Evolutionary conservation across 1,139 yeast genomes (phyloP), one percentile per base, ranked within the genome.

Genomic region (Suhomyces coccinellae): DNA sequence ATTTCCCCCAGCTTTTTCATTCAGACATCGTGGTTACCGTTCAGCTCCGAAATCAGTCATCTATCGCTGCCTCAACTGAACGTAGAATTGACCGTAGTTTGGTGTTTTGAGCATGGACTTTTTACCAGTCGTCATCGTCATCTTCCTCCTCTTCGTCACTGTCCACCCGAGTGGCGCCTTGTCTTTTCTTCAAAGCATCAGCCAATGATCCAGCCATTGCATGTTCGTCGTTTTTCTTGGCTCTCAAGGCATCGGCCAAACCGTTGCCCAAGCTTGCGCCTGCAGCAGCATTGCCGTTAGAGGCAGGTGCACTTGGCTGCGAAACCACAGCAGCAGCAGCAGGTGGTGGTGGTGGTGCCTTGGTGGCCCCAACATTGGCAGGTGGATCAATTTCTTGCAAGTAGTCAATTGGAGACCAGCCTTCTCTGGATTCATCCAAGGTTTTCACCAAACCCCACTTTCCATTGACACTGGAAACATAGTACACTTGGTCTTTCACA

Each of bases 381-480:
- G 79, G 81, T 17, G 78, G 75, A 12, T 64, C 77, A 62, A 79
- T 79, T 57, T 85, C 87, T 44, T 81, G 83, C 58, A 93, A 81
- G 62, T 91, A 95, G 16, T 95, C 87, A 28, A 95, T 85, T 11
- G 99, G 99, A 10, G 95, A 93, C 99, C 99, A 95, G 3, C 99
- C 99, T 65, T 91, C 96, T 46, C 73, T 79, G 2, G 84, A 62
- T 38, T 87, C 93, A 56, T 87, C 91, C 50, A 85, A 65, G 16
- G 82, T 74, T 62, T 86, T 87, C 6, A 90, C 97, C 50, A 93
- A 73, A 53, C 96, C 91, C 98, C 98, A 91, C 51, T 71, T 68
- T 3, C 97, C 98, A 57, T 88, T 88, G 51, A 83, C 79, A 57
- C 77, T 82, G 7, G 85, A 73, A 38, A 91, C 81, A 50, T 83